Base-by-base conservation (phyloP, 805 yeast species). In the Candida oleophila region DNA sequence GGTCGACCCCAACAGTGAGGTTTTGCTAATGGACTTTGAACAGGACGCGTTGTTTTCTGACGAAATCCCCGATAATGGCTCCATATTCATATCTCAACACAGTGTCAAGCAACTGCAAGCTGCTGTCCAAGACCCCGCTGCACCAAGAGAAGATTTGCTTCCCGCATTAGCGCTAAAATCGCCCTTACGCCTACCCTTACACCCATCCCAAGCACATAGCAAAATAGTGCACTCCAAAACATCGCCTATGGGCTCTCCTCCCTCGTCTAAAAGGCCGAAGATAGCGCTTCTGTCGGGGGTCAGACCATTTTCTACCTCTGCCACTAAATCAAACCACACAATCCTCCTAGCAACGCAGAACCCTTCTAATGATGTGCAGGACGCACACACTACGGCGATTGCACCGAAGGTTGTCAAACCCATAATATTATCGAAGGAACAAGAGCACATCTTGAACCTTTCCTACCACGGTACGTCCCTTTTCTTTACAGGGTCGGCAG, bases 401-500 rank as follows among this genome's bases (percentile, higher is more conserved):
- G 30, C 47, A 16, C 28, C 42, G 19, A 69, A 69, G 43, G 50
- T 42, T n/a, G 74, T 70, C 9, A 63, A 58, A 43, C 72, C 76
- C 2, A 60, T 72, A 11, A 48, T 67, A 9, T 55, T 73, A 15
- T 68, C 76, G 1, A 45, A 73, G 19, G 94, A 87, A 57, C 95
- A 87, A 58, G 75, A 77, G 47, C 66, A 76, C 42, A 81, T 94
- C 19, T 73, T 88, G 9, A 78, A 81, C 8, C 65, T 87, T 45
- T 96, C 85, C 0, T 65, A 79, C 38, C 59, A 71, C 19, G 90
- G 95, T 0, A 68, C 72, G 15, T 88, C 85, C 49, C 67, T 94
- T 2, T 94, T 94, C 60, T 94, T 88, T 62, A 94, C 99, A 0
- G 99, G 99, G 43, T 89, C 97, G 30, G 99, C 99, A 0, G 99